Evolutionary conservation across 2,329 filamentous ascomycete species (phyloP).

Genomic region (Conoideocrella luteorostrata): DNA sequence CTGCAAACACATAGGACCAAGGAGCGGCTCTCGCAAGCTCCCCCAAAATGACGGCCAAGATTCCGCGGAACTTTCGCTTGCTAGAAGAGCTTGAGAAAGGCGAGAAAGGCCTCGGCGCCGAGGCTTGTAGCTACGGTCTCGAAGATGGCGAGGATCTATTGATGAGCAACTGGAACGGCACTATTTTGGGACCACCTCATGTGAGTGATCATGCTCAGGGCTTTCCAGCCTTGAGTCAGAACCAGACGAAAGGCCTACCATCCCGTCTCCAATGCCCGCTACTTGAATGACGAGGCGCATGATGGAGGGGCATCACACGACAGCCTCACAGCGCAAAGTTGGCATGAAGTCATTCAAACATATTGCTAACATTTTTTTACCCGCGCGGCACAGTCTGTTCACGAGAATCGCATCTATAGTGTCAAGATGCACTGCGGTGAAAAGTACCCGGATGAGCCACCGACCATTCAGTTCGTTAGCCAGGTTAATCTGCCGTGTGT

Average conservation of each 20-base stretch:
- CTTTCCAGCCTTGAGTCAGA: neutral
- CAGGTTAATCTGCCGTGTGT: conserved; percentile 97
- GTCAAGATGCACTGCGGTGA: conserved; percentile 93
- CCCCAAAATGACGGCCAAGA: conserved; percentile 42
- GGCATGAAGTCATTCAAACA: too few species aligned
- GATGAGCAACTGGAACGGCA: conserved; percentile 99
- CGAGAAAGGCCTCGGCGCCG: conserved; percentile 93
- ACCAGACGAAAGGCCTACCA: too few species aligned
- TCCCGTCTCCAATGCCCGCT: too few species aligned
- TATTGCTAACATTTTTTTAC: too few species aligned
- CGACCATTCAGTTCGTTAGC: conserved; percentile 85
- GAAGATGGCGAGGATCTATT: conserved; percentile 89
- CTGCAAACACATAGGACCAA: neutral
- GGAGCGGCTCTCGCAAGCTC: conserved; percentile 1
- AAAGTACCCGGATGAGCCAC: conserved; percentile 82
- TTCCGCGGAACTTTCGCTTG: conserved; percentile 93
- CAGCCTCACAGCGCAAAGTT: too few species aligned
- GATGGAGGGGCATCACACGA: too few species aligned
- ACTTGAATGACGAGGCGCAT: too few species aligned
- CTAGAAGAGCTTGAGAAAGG: conserved; percentile 98
- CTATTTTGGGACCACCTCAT: conserved; percentile 92
- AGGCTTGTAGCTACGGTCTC: conserved; percentile 94
- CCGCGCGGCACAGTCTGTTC: conserved; percentile 63
- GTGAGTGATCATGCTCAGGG: conserved; percentile 38
- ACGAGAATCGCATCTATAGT: conserved; percentile 98